phyloP scores from a whole-genome alignment of 1,139 yeast genomes.

The Magnusiomyces ingens region DNA sequence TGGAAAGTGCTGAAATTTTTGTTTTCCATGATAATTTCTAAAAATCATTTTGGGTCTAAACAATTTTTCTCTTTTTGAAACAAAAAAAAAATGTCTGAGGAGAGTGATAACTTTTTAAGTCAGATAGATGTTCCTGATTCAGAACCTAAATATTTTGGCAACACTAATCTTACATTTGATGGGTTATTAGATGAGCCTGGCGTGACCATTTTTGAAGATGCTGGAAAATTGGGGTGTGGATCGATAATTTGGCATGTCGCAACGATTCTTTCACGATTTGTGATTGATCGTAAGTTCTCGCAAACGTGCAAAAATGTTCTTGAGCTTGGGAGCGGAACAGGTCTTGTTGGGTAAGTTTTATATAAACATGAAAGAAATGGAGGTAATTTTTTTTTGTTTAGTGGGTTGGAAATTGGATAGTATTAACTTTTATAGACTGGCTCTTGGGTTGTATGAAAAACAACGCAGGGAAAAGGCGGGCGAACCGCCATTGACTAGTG shows the following conservation, averaged over 20 bases:
- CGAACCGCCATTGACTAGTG: background rate
- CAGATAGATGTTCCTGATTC: constrained; percentile 31
- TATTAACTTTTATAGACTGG: constrained; percentile 24
- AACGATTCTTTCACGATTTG: constrained; percentile 42
- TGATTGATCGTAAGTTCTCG: constrained; percentile 24
- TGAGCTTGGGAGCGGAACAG: constrained; percentile 54
- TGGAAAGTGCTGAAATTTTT: background rate
- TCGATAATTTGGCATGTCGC: constrained; percentile 58
- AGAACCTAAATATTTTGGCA: constrained; percentile 37
- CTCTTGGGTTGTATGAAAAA: constrained; percentile 31
- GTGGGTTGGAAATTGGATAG: too few relatives aligned
- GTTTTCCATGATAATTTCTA: background rate
- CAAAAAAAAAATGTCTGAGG: constrained; percentile 1
- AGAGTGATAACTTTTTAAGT: background rate
- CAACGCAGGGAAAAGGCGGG: constrained; percentile 5
- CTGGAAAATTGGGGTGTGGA: constrained; percentile 54
- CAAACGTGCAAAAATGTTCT: constrained; percentile 35
- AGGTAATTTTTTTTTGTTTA: background rate
- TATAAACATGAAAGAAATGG: constrained; percentile 6
- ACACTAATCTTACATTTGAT: constrained; percentile 37
- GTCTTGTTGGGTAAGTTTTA: constrained; percentile 40
- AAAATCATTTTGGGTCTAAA: constrained; percentile 2
- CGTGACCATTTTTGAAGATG: constrained; percentile 44
- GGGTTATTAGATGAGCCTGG: constrained; percentile 36
- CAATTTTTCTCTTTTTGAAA: background rate